Base-by-base conservation (phyloP, 2,329 filamentous ascomycete species). In the Capronia coronata region DNA sequence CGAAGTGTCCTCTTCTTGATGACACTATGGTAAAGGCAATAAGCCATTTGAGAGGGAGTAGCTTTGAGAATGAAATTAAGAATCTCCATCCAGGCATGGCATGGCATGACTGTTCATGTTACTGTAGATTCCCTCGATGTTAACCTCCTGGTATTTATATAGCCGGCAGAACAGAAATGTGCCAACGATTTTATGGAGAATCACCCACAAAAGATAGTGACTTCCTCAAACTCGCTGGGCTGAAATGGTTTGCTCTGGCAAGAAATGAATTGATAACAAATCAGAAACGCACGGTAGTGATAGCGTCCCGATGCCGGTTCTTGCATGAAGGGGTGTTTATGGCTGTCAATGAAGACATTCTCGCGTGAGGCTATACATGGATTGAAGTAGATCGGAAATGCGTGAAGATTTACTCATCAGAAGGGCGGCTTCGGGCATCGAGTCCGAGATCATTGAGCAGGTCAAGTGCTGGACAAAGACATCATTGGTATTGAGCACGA, bases 151-250 rank as follows among this genome's bases (percentile, higher is more conserved):
- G n/a, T n/a, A n/a, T n/a, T n/a, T n/a, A n/a, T n/a, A n/a, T n/a
- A n/a, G n/a, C n/a, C n/a, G n/a, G n/a, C n/a, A n/a, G 11, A 10
- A 6, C 25, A 5, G 13, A 21, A 45, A 45, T 72, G 68, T 72
- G 59, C 68, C 69, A 71, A 63, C 48, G 59, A 69, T 68, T 37
- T 37, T 72, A 72, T 72, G 68, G 69, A 69, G 66, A 66, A 63
- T 67, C 68, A 72, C 61, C 61, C 68, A 70, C 55, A 49, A 55
- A 53, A 51, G 56, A 43, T 59, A 67, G 65, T 68, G 66, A 62
- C 62, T 67, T 65, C 69, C 69, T 72, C 70, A 72, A 72, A 72
- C 70, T 66, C 61, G 65, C 67, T 69, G 68, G 66, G 22, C 38
- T 25, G 63, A 30, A 25, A 57, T 46, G 47, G 63, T 63, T 46